Percentiles rank a stretch among this genome's conserved stretches.
phyloP scores from a whole-genome alignment of 2,329 filamentous ascomycete species.

The Phyllosticta citribraziliensis region DNA sequence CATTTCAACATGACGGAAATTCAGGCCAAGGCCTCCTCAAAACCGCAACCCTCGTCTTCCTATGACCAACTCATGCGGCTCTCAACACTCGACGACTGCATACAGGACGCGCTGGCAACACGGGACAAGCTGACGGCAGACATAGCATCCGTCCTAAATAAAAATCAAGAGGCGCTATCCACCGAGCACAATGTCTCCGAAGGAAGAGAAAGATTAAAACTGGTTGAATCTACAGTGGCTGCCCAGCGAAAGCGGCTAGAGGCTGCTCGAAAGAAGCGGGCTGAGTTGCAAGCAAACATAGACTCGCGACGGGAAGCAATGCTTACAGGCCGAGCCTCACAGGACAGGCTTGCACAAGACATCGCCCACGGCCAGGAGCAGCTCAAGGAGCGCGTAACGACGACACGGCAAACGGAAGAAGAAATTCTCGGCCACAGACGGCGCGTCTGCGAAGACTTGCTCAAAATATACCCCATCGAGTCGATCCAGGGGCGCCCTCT shows the following conservation, averaged over 20 bases:
- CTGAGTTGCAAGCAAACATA: conserved; percentile 60
- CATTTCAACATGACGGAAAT: conserved; percentile 19
- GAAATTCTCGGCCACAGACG: conserved; percentile 77
- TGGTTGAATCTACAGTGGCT: conserved; percentile 43
- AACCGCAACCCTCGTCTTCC: conserved; percentile 58
- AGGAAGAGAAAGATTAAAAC: conserved; percentile 34
- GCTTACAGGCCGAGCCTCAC: conserved; percentile 47
- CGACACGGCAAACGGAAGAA: conserved; percentile 49
- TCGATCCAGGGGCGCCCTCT: conserved; percentile 55
- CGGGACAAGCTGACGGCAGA: conserved; percentile 65
- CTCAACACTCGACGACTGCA: conserved; percentile 78
- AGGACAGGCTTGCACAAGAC: conserved; percentile 50
- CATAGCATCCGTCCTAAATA: conserved; percentile 49
- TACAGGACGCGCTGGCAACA: conserved; percentile 78
- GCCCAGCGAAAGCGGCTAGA: conserved; percentile 58
- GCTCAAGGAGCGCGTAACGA: conserved; percentile 42
- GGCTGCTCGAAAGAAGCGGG: conserved; percentile 50
- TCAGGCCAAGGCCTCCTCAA: conserved; percentile 33
- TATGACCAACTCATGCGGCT: conserved; percentile 84
- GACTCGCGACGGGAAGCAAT: conserved; percentile 58
- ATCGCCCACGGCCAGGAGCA: conserved; percentile 43
- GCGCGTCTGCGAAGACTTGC: conserved; percentile 76
- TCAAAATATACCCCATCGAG: conserved; percentile 69
- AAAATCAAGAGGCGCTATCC: conserved; percentile 28
- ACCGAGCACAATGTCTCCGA: conserved; percentile 29